Conservation (phyloP, 177 flowering plant species). For the Vitis hybrid region DNA sequence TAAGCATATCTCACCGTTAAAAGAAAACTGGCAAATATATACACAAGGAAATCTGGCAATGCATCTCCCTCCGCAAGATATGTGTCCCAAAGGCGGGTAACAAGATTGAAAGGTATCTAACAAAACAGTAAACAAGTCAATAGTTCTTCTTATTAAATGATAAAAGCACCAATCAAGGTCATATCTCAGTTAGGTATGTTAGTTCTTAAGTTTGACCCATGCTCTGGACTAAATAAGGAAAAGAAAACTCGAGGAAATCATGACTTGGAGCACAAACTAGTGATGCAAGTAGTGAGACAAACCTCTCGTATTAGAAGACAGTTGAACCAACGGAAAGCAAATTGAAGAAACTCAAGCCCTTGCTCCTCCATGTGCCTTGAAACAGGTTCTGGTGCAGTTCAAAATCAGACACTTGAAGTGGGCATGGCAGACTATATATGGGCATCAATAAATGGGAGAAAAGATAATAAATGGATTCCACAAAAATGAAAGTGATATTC, state of each 20-base stretch:
- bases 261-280: too few species aligned
- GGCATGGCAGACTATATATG: background rate
- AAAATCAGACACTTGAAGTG: conserved; percentile 9
- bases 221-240: too few species aligned
- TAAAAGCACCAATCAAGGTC: background rate
- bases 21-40: conserved; percentile 95
- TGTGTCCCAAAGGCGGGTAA: conserved; percentile 99
- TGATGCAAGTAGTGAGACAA: conserved; percentile 8
- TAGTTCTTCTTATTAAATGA: conserved; percentile 9
- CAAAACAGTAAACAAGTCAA: conserved; percentile 13
- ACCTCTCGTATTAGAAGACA: conserved; percentile 99
- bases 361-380: conserved; percentile 96
- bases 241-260: too few species aligned
- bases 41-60: conserved; percentile 95
- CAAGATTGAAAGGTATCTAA: conserved; percentile 92
- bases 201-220: too few species aligned
- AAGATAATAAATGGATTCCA: background rate
- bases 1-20: conserved; percentile 59
- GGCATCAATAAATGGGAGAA: background rate
- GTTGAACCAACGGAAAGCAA: conserved; percentile 99
- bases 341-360: conserved; percentile 96
- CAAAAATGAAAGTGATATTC: background rate
- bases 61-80: conserved; percentile 99
- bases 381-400: conserved; percentile 72
- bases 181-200: background rate